Base-by-base conservation (phyloP, 495 filamentous ascomycete genomes). In the Hamigera avellanea region DNA sequence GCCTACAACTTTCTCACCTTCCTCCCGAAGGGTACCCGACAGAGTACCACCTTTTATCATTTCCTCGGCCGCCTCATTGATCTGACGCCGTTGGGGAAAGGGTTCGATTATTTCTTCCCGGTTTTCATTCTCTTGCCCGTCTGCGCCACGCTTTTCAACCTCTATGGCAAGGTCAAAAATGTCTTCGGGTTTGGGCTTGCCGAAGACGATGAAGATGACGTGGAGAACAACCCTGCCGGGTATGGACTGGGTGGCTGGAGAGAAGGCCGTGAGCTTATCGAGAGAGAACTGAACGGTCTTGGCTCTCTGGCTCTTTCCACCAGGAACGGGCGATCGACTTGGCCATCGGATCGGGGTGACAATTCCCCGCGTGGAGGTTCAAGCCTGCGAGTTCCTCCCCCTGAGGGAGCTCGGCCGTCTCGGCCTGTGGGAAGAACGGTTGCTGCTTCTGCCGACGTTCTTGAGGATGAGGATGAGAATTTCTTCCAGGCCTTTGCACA, bases 1-100 rank as follows among this genome's bases (percentile, higher is more conserved):
- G 78, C 84, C 14, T 95, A 93, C 69, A 95, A 98, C 56, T 95
- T 98, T 50, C 71, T 93, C 53, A 93, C 87, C 2, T 87, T 95
- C 46, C 54, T 95, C 14, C 78, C 80, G 6, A 70, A 61, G 15
- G 61, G 56, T 5, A 65, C 89, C 23, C 85, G 82, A 48, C 52
- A 66, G 27, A 49, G 59, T 12, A 95, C 86, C 7, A 75, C 80
- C 0, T 98, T 95, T 59, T 91, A 93, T 52, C 54, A 72, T 21
- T 93, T 98, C 49, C 69, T 98, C 2, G 91, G 91, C 14, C 56
- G 73, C 41, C 72, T 82, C 28, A 87, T 98, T 61, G 77, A 86
- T 52, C 70, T 94, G 14, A 96, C 86, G 2, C 75, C 78, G 2
- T 66, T 95, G 1, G 86, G 88, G 0, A 71, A 75, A 41, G 82